These are phyloP conservation scores for Pyrrhoderma noxium DNA, from an alignment of 1,284 basidiomycete species.

Conservation along the genomic window DNA sequence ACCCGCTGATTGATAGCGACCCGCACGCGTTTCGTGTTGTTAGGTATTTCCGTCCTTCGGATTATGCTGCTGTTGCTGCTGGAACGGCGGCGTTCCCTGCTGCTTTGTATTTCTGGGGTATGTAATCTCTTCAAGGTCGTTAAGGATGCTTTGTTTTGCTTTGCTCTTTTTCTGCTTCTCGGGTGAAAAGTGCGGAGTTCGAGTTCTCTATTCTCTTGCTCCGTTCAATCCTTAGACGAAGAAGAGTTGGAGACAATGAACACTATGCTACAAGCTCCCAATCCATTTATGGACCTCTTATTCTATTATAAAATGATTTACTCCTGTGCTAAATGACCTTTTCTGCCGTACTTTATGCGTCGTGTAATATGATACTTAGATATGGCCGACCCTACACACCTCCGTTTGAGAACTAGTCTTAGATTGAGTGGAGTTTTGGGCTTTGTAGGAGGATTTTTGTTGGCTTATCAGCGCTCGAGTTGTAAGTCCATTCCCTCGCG, in stretches of 20 bases:
- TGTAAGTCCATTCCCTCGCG: constrained; percentile 42
- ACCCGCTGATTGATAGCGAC: constrained; percentile 87
- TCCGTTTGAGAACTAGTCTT: constrained; percentile 32
- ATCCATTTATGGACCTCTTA: no score
- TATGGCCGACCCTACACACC: constrained; percentile 35
- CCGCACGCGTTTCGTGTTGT: constrained; percentile 88
- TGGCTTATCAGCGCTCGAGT: constrained; percentile 88
- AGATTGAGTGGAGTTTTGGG: constrained; percentile 52
- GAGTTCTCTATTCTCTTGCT: no score
- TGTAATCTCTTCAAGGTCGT: no score
- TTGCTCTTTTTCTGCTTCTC: background rate
- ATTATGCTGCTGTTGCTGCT: constrained; percentile 82
- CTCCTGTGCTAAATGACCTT: no score
- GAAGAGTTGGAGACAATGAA: no score
- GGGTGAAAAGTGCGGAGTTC: no score
- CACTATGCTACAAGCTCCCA: no score
- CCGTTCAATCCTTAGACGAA: no score
- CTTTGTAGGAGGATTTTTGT: constrained; percentile 83
- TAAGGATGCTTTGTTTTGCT: constrained; percentile 4
- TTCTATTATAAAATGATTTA: no score
- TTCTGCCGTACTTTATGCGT: no score
- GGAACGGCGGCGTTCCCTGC: constrained; percentile 75
- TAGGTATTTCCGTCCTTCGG: constrained; percentile 82
- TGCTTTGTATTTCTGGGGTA: constrained; percentile 72
- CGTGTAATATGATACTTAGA: no score